Base-by-base conservation (phyloP, 352 stramenopile genomes). In the Phytopythium mirpurense region DNA sequence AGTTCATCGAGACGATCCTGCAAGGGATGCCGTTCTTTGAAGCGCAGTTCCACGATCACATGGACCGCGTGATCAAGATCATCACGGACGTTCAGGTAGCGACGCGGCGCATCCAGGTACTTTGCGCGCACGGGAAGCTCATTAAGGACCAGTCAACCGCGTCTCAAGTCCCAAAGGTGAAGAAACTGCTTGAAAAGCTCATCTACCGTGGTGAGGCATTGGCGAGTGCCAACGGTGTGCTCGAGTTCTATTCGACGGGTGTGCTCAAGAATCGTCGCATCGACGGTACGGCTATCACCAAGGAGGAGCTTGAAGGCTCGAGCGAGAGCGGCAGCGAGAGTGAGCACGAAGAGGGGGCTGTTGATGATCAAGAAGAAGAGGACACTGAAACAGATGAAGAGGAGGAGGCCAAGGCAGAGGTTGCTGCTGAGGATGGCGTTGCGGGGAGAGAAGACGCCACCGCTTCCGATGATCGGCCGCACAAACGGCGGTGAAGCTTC, bases 261-360 rank as follows among this genome's bases (percentile, higher is more conserved):
- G 68, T 86, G 29, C 52, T 88, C 24, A 88, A 86, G 56, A 83
- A 86, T 43, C 60, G 70, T 24, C 70, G 78, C 19, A 82, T 88
- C n/a, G 77, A 88, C 55, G 77, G 77, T 12, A 82, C 74, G 9
- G 74, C 74, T 11, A 86, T 86, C 27, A 59, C 51, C 6, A 83
- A 81, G 46, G 62, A 63, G 40, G 70, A 83, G 24, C 38, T 68
- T 5, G 58, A 71, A 14, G 54, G 35, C n/a, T 52, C 57, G 2
- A 51, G 45, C 18, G 54, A 57, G 14, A 62, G 49, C 12, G 49
- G 49, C 11, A 60, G 65, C 24, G 52, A 57, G 1, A 66, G 50
- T 19, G 66, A 78, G 24, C 50, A 47, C 5, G 56, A 58, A 35
- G 51, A 66, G 51, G 51, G 42, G 8, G 35, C 52, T 10, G 51